These are phyloP conservation scores for Ophiosphaerella narmari DNA, from an alignment of 2,329 filamentous ascomycete genomes.

Conservation along the genomic window DNA sequence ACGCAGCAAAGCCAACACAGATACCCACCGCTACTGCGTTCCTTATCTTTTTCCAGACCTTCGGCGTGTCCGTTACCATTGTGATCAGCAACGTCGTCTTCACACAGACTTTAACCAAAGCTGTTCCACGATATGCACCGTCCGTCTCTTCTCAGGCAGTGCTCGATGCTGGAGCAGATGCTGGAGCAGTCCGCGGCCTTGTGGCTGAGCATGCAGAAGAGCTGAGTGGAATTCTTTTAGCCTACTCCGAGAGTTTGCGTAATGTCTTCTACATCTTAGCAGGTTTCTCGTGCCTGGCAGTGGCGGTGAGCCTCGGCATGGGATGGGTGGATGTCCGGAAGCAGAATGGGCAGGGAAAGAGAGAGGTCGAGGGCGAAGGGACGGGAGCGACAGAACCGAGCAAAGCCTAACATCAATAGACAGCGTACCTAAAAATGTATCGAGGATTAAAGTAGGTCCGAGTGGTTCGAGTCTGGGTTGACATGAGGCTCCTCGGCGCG, in stretches of 20 bases:
- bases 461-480: too few relatives aligned
- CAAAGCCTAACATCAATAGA: too few relatives aligned
- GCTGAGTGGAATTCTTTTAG: slow-evolving; percentile 24
- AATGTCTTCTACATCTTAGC: slow-evolving; percentile 32
- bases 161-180: slow-evolving; percentile 29
- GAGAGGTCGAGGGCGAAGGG: too few relatives aligned
- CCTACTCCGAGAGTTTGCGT: slow-evolving; percentile 28
- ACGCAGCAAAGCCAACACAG: slow-evolving; percentile 25
- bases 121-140: slow-evolving; percentile 25
- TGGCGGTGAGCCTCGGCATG: slow-evolving; percentile 23
- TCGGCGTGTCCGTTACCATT: slow-evolving; percentile 37
- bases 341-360: slow-evolving; percentile 8
- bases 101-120: slow-evolving; percentile 22
- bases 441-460: too few relatives aligned
- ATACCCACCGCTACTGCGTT: slow-evolving; percentile 39
- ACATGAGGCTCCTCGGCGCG: too few relatives aligned
- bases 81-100: slow-evolving; percentile 37
- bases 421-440: too few relatives aligned
- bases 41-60: slow-evolving; percentile 45
- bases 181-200: slow-evolving; percentile 25
- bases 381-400: too few relatives aligned
- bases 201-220: slow-evolving; percentile 19
- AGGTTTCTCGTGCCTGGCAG: slow-evolving; percentile 13
- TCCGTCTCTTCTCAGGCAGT: slow-evolving; percentile 25
- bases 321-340: slow-evolving; percentile 32